phyloP scores from a whole-genome alignment of 2,329 filamentous ascomycete genomes.

The Colletotrichum endophyticum region DNA sequence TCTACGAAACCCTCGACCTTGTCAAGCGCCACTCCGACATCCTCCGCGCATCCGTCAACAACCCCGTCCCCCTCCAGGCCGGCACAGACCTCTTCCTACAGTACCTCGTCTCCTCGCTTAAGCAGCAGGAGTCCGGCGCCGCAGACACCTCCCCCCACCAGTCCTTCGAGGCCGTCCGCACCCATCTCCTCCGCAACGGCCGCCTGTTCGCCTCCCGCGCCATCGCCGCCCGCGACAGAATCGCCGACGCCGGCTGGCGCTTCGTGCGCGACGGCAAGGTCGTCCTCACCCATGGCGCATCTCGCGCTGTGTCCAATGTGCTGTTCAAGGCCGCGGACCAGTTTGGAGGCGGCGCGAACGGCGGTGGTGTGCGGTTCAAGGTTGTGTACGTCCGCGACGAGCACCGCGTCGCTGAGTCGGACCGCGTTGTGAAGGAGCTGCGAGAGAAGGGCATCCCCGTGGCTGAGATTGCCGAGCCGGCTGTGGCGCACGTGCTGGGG shows the following conservation, averaged over 20 bases:
- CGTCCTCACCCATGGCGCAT: conserved; percentile 91
- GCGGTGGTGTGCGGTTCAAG: conserved; percentile 70
- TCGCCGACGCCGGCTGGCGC: conserved; percentile 78
- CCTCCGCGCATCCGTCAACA: conserved; percentile 80
- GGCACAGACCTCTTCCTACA: conserved; percentile 96
- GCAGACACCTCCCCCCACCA: conserved; percentile 29
- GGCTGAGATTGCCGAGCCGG: conserved; percentile 59
- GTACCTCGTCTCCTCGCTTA: conserved; percentile 81
- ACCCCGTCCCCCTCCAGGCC: conserved; percentile 90
- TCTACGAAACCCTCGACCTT: conserved; percentile 91
- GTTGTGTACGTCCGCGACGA: conserved; percentile 80
- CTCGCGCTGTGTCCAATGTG: conserved; percentile 80
- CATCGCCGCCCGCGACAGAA: conserved; percentile 82
- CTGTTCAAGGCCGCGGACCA: conserved; percentile 73
- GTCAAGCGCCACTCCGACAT: conserved; percentile 78
- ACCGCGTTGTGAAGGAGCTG: conserved; percentile 73
- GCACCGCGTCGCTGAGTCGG: conserved; percentile 63
- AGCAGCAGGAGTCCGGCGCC: conserved; percentile 50
- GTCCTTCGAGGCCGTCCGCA: conserved; percentile 80
- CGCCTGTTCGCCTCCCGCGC: conserved; percentile 86
- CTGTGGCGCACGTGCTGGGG: conserved; percentile 80
- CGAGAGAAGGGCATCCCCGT: conserved; percentile 80
- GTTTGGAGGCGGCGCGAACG: conserved; percentile 58
- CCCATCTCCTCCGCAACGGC: conserved; percentile 85
- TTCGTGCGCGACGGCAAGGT: conserved; percentile 81